These are phyloP conservation scores for Candida smagusa DNA, from an alignment of 1,139 yeast species.

Conservation along the genomic window DNA sequence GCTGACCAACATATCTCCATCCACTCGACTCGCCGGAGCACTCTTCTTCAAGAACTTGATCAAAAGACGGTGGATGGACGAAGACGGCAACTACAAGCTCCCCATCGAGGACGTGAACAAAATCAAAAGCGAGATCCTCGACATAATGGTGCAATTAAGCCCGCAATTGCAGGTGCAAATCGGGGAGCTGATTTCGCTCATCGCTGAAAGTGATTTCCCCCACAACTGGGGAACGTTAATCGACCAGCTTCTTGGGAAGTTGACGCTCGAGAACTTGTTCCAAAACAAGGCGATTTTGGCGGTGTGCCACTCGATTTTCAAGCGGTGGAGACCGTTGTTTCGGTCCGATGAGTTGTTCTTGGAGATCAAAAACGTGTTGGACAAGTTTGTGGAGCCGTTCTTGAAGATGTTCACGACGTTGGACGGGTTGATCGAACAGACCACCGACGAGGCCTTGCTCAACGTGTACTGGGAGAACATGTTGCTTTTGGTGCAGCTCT, in stretches of 20 bases:
- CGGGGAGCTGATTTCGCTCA: constrained; percentile 88
- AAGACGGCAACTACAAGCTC: constrained; percentile 74
- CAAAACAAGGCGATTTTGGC: constrained; percentile 81
- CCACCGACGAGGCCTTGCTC: constrained; percentile 43
- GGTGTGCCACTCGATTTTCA: constrained; percentile 94
- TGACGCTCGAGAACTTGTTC: constrained; percentile 62
- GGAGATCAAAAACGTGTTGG: constrained; percentile 85
- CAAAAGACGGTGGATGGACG: constrained; percentile 84
- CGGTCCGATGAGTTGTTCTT: constrained; percentile 85
- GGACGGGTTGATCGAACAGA: constrained; percentile 59
- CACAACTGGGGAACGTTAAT: constrained; percentile 79
- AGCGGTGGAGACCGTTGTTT: constrained; percentile 93
- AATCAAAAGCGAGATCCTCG: constrained; percentile 74
- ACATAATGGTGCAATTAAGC: constrained; percentile 80
- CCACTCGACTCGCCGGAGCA: constrained; percentile 83
- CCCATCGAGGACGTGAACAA: constrained; percentile 59
- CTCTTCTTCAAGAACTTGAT: constrained; percentile 86
- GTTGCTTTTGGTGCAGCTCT: constrained; percentile 70
- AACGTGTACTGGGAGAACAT: constrained; percentile 66
- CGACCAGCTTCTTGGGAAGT: constrained; percentile 67
- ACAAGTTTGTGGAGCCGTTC: constrained; percentile 82
- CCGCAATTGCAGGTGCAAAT: constrained; percentile 76
- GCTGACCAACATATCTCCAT: constrained; percentile 46
- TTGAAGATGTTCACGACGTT: constrained; percentile 61
- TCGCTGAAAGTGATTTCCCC: constrained; percentile 96